Evolutionary conservation across 768 basidiomycete genomes (phyloP).

Genomic region (Russula brevipes): DNA sequence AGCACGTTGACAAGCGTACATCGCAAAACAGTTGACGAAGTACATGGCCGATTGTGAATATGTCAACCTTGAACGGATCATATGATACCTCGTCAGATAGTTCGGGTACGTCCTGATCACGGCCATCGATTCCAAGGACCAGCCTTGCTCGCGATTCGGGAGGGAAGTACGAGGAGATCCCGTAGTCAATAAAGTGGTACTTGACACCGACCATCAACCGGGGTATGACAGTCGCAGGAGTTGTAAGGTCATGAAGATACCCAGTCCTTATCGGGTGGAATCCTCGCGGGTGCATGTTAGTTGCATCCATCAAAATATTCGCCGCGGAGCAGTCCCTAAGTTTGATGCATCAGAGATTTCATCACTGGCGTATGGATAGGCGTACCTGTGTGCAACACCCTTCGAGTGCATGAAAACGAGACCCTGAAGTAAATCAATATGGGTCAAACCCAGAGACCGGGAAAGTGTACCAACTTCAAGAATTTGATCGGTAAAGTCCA

Average conservation of each 20-base stretch:
- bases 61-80: slow-evolving; percentile 25
- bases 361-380: neutral
- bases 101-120: slow-evolving; percentile 22
- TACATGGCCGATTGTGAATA: slow-evolving; percentile 18
- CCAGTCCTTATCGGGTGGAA: slow-evolving; percentile 11
- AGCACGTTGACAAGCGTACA: neutral
- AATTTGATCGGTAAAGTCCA: slow-evolving; percentile 20
- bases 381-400: slow-evolving; percentile 20
- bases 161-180: slow-evolving; percentile 15
- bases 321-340: slow-evolving; percentile 4
- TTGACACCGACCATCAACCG: slow-evolving; percentile 4
- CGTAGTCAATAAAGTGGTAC: slow-evolving; percentile 21
- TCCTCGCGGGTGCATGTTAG: slow-evolving; percentile 14
- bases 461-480: slow-evolving; percentile 3
- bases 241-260: neutral
- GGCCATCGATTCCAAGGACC: neutral
- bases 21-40: neutral
- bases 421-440: slow-evolving; percentile 3
- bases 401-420: slow-evolving; percentile 22
- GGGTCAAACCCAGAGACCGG: neutral
- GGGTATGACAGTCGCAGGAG: neutral
- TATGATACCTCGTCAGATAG: slow-evolving; percentile 12
- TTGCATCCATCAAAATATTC: slow-evolving; percentile 19
- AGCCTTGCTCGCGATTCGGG: neutral
- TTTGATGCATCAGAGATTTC: neutral